phyloP scores from a whole-genome alignment of 306 rosid species.

The Prunus fruticosa region DNA sequence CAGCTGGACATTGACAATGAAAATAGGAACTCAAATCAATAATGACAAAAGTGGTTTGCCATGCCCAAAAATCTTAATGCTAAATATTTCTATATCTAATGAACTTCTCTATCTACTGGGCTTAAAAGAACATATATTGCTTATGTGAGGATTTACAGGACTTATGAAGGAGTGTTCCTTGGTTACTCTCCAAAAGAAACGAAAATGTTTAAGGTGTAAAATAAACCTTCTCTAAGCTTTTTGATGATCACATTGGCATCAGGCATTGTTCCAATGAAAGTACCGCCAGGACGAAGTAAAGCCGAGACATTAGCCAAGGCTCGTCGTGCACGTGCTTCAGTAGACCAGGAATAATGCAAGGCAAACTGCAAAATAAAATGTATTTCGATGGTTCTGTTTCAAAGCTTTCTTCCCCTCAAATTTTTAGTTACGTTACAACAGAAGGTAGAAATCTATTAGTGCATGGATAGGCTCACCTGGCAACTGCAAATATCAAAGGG shows the following conservation, averaged over 20 bases:
- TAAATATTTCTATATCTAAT: background rate
- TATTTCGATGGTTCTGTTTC: constrained; percentile 10
- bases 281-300: constrained; percentile 97
- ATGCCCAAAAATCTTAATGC: constrained; percentile 20
- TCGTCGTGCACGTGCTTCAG: constrained; percentile 91
- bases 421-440: background rate
- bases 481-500: constrained; percentile 92
- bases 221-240: constrained; percentile 86
- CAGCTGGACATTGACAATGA: constrained; percentile 61
- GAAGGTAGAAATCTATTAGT: background rate
- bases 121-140: background rate
- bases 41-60: constrained; percentile 21
- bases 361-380: constrained; percentile 45
- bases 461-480: constrained; percentile 46
- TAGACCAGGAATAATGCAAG: constrained; percentile 84
- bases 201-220: background rate
- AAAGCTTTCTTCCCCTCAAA: background rate
- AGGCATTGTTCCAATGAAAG: constrained; percentile 96
- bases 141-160: background rate
- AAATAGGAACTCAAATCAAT: constrained; percentile 34
- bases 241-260: constrained; percentile 92
- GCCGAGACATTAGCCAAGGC: constrained; percentile 92
- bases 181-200: background rate
- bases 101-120: background rate
- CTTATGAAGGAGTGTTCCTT: background rate